Conservation (phyloP, 768 basidiomycete genomes). For the Boletus huronensis region DNA sequence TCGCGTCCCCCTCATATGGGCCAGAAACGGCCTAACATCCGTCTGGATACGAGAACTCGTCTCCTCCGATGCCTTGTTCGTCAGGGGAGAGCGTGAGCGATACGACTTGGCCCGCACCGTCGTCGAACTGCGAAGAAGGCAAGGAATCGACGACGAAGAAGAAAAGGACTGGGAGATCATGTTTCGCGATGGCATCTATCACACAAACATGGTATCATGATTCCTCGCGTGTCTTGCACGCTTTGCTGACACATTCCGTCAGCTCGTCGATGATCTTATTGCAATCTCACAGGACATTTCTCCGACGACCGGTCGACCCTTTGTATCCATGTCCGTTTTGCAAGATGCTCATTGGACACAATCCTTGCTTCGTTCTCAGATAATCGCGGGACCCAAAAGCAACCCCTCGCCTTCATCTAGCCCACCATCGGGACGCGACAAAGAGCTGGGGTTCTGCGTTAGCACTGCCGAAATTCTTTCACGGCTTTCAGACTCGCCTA, state of each 20-base stretch:
- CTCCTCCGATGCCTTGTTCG: conserved; percentile 76
- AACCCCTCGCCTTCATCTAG: conserved; percentile 34
- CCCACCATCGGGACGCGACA: conserved; percentile 39
- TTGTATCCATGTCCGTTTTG: conserved; percentile 61
- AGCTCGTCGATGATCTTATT: conserved; percentile 81
- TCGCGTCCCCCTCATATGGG: conserved; percentile 59
- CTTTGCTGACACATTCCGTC: conserved; percentile 5
- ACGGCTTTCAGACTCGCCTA: conserved; percentile 24
- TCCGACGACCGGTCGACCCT: conserved; percentile 62
- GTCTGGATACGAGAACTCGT: conserved; percentile 72
- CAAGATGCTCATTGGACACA: conserved; percentile 82
- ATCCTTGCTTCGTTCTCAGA: conserved; percentile 58
- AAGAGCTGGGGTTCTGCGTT: conserved; percentile 65
- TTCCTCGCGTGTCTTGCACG: not conserved
- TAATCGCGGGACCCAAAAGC: conserved; percentile 39
- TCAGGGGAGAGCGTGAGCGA: conserved; percentile 71
- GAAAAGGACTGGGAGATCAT: conserved; percentile 67
- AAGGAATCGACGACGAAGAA: conserved; percentile 54
- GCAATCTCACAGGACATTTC: conserved; percentile 72
- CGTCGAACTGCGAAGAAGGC: conserved; percentile 65
- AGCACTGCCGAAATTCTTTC: conserved; percentile 50
- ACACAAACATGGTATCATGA: conserved; percentile 72
- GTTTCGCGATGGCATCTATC: conserved; percentile 79
- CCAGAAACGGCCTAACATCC: conserved; percentile 68
- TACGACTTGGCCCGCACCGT: conserved; percentile 75